Percentiles rank a stretch among this genome's conserved stretches.
These are phyloP conservation scores for Euphorbia schlechtendalii DNA, from an alignment of 441 rosid species.

Conservation along the genomic window DNA sequence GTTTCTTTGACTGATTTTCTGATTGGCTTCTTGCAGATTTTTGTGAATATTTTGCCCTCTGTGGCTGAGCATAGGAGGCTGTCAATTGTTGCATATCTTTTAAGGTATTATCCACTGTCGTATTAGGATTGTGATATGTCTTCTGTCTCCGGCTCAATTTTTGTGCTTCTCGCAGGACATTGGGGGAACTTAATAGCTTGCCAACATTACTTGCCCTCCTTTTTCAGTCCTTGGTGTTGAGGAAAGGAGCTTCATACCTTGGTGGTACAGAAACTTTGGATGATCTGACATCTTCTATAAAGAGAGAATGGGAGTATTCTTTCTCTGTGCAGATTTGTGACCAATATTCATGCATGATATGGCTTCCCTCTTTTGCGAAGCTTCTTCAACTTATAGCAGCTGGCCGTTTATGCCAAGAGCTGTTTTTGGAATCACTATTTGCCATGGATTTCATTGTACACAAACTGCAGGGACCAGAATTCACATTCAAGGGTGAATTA, in stretches of 20 bases:
- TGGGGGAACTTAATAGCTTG: slow-evolving; percentile 77
- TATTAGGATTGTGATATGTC: slow-evolving; percentile 5
- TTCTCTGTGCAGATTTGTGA: slow-evolving; percentile 73
- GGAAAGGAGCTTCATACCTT: slow-evolving; percentile 43
- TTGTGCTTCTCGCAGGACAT: slow-evolving; percentile 46
- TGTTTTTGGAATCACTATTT: slow-evolving; percentile 42
- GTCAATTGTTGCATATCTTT: slow-evolving; percentile 60
- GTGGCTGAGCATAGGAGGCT: slow-evolving; percentile 79
- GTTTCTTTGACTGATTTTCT: slow-evolving; percentile 13
- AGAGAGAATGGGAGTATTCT: slow-evolving; percentile 79
- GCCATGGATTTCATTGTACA: slow-evolving; percentile 54
- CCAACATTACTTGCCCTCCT: slow-evolving; percentile 75
- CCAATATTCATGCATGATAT: slow-evolving; percentile 68
- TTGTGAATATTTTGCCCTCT: slow-evolving; percentile 72
- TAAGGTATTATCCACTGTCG: slow-evolving; percentile 47
- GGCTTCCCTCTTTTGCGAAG: slow-evolving; percentile 81
- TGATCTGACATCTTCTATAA: slow-evolving; percentile 29
- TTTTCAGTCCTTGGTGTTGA: slow-evolving; percentile 56
- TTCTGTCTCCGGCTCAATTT: slow-evolving; percentile 18
- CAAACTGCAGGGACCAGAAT: slow-evolving; percentile 80
- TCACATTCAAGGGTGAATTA: slow-evolving; percentile 55
- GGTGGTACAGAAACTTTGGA: slow-evolving; percentile 27
- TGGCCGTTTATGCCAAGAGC: slow-evolving; percentile 34
- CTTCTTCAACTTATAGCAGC: slow-evolving; percentile 46
- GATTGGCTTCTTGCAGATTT: slow-evolving; percentile 49